Base-by-base conservation (phyloP, 140 eudicot species). In the Erigeron philadelphicus region DNA sequence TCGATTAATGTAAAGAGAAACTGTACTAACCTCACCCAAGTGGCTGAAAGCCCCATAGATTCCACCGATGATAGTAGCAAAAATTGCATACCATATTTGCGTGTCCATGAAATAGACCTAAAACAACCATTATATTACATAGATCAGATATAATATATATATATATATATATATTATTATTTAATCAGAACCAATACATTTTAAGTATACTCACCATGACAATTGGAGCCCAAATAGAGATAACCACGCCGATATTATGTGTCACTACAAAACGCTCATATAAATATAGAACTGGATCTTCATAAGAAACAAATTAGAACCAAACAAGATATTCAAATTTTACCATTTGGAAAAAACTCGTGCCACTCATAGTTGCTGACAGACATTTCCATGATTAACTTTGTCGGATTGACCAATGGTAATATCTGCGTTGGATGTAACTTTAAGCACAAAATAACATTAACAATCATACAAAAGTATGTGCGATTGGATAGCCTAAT, bases 41-140 rank as follows among this genome's bases (percentile, higher is more conserved):
- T 94, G 99, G 84, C 97, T 94, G 84, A 94, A 94, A 59, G 99
- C 99, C 75, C 99, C 99, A 70, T 83, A 78, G 61, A 94, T 87
- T 61, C 99, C 99, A 61, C 99, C 99, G 57, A 94, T 67, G 77
- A 94, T 55, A 40, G 97, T 94, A n/a, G 94, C 84, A 65, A 74
- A 94, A 61, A 94, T 89, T 67, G 99, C 87, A 80, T 94, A 94
- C 99, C 99, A 94, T 78, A 94, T 94, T 84, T 94, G 99, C 76
- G 89, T 78, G 79, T 94, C 99, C 99, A 89, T 89, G 81, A 87
- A 86, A 76, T 94, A 94, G 56, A 94, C 99, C 99, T 94, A 66
- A 15, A 66, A 58, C 46, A 15, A 43, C 59, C 76, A 56, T 38
- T 66, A 43, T 61, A 48, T 75, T 40, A 64, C 70, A 57, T 72